These are phyloP conservation scores for Penicillium herquei DNA, from an alignment of 495 filamentous ascomycete species.

Conservation along the genomic window DNA sequence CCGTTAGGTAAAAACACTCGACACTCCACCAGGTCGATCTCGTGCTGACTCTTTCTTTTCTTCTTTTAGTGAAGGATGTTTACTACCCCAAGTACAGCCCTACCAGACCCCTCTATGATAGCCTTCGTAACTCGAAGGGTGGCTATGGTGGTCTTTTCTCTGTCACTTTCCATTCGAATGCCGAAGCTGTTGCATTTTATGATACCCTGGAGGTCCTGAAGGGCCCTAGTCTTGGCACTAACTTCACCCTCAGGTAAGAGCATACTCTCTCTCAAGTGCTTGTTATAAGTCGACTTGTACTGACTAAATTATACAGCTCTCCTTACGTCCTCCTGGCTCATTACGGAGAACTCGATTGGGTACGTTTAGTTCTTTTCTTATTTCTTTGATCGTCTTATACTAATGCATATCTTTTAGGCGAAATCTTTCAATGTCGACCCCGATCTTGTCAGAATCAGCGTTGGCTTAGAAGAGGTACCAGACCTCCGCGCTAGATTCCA, in stretches of 20 bases:
- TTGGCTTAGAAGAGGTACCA: conserved; percentile 79
- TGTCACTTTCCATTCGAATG: conserved; percentile 68
- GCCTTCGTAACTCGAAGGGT: conserved; percentile 67
- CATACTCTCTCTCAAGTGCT: background rate
- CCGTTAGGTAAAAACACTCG: conserved; percentile 42
- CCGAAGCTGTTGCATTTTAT: conserved; percentile 77
- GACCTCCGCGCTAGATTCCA: conserved; percentile 53
- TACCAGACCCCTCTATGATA: conserved; percentile 72
- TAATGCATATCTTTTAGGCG: conserved; percentile 48
- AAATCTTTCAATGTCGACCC: conserved; percentile 73
- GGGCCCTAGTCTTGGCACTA: conserved; percentile 92
- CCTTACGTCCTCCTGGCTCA: conserved; percentile 93
- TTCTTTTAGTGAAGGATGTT: conserved; percentile 65
- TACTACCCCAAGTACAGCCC: conserved; percentile 82
- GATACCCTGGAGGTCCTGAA: conserved; percentile 85
- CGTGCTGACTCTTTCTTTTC: conserved; percentile 12
- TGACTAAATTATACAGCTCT: conserved; percentile 44
- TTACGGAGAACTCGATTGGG: conserved; percentile 88
- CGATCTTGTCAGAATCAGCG: conserved; percentile 79
- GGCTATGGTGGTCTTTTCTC: conserved; percentile 92
- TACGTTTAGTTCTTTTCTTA: conserved; percentile 35
- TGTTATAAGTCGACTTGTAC: background rate
- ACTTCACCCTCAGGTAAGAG: conserved; percentile 78
- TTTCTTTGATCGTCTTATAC: background rate
- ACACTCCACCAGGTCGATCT: background rate